These are phyloP conservation scores for Epichloe hybrida DNA, from an alignment of 2,329 filamentous ascomycete species.

Conservation along the genomic window DNA sequence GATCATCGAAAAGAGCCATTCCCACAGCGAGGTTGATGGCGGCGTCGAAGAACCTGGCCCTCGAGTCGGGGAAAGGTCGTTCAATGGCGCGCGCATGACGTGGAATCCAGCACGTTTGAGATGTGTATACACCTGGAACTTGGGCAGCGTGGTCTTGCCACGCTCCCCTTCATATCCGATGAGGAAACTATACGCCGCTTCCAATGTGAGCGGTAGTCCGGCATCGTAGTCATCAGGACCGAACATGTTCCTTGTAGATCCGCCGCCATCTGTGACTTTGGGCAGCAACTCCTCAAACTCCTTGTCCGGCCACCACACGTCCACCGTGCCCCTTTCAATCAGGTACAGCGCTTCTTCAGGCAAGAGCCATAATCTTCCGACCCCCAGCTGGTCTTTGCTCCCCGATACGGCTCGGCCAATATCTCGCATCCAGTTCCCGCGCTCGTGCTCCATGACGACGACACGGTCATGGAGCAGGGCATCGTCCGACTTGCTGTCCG, in stretches of 20 bases:
- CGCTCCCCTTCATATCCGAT: slow-evolving; percentile 54
- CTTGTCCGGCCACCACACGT: slow-evolving; percentile 67
- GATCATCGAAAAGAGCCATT: slow-evolving; percentile 40
- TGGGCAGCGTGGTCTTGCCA: slow-evolving; percentile 54
- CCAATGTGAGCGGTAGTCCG: slow-evolving; percentile 75
- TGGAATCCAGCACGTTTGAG: slow-evolving; percentile 74
- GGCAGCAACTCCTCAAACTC: slow-evolving; percentile 37
- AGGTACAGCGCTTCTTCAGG: slow-evolving; percentile 88
- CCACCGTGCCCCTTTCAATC: slow-evolving; percentile 74
- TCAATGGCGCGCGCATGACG: slow-evolving; percentile 53
- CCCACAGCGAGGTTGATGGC: slow-evolving; percentile 26
- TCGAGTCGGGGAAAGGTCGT: slow-evolving; percentile 3
- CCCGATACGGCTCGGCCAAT: slow-evolving; percentile 54
- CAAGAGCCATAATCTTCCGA: slow-evolving; percentile 63
- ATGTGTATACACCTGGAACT: slow-evolving; percentile 78
- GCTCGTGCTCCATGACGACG: slow-evolving; percentile 58
- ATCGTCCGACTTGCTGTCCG: slow-evolving; percentile 11
- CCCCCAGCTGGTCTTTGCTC: slow-evolving; percentile 38
- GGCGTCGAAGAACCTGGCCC: slow-evolving; percentile 3
- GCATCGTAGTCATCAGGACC: slow-evolving; percentile 35
- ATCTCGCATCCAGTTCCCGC: slow-evolving; percentile 58
- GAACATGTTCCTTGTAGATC: slow-evolving; percentile 9
- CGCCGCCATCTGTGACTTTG: slow-evolving; percentile 12
- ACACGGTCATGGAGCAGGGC: slow-evolving; percentile 32
- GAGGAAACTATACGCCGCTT: slow-evolving; percentile 78